Base-by-base conservation (phyloP, 805 yeast species). In the Metschnikowia rubicola region DNA sequence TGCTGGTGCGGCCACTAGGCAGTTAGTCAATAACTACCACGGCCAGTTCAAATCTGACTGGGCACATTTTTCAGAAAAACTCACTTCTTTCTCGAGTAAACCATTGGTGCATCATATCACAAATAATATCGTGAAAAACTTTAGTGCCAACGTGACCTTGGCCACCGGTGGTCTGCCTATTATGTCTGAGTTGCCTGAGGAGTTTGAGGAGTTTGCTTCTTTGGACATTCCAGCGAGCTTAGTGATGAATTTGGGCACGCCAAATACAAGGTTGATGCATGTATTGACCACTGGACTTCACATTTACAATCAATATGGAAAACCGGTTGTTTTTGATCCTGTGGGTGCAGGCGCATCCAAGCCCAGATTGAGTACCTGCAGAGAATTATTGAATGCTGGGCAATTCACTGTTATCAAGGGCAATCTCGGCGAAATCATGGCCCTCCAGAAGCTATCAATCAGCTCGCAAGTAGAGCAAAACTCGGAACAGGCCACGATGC, bases 21-120 rank as follows among this genome's bases (percentile, higher is more conserved):
- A 62, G 2, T 63, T 77, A 41, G 62, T 65, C 35, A 40, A 47
- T 0, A 56, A 65, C 5, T 63, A 71, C 50, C 48, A 60, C 12
- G 53, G 63, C 4, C 56, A 68, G 32, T 62, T 51, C 11, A 37
- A 51, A 2, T 52, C 55, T 47, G 29, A 30, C 10, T 29, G 26
- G 32, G 8, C 4, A 10, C 33, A 30, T 10, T 5, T 12, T 3
- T 6, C 34, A 6, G 35, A 26, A 4, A 35, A 8, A 3, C 30
- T 49, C 34, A 17, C 34, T 2, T 19, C 37, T 17, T 45, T 43
- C 26, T 28, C 40, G n/a, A 36, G 37, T 0, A 67, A 70, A 5
- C 95, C 96, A 0, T 64, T 90, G 54, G 83, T 88, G 8, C 97
- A 91, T 59, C 96, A 90, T 57, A 84, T 91, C 48, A 90, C 96